Evolutionary conservation across 106 monocot genomes (phyloP), one percentile per base, ranked within the genome.

Genomic region (Iris macrosiphon): DNA sequence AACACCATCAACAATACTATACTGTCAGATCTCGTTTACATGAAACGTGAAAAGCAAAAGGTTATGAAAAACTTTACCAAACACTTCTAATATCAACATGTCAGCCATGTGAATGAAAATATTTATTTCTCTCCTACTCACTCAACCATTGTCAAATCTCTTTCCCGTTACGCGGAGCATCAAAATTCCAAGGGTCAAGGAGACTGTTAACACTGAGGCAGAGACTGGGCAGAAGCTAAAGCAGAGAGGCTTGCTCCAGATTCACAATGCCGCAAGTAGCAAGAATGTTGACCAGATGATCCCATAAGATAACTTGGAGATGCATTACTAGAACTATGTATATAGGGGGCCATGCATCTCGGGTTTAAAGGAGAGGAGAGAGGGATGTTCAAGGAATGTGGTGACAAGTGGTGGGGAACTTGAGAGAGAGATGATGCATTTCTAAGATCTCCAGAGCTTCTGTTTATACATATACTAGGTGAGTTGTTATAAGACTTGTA

Each of bases 281-380:
- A 31, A 11, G 52, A 31, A 28, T 9, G 70, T 18, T 64, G 40
- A 44, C 69, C 50, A 19, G 64, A 73, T 18, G 73, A 74, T n/a
- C 59, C 84, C 40, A 55, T 63, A 43, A 72, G 71, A 60, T 67
- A 73, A 44, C 63, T 54, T 3, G 77, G 76, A 16, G 85, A 86
- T 52, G 60, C 85, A 65, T 73, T 62, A 13, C 67, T 67, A 16
- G 72, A 66, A 43, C 70, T 64, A 34, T 42, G 63, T 31, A 62
- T 30, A 51, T 67, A 45, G 37, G 63, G 52, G 7, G 48, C 59
- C 21, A 45, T 16, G 52, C 64, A 66, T 51, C 68, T 72, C 33
- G 68, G 72, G 56, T 49, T 35, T 17, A 59, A 28, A 13, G 79
- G 55, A 37, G 71, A 67, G 23, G 65, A 34, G 5, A 40, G 51